Base-by-base conservation (phyloP, 1,284 basidiomycete genomes). In the Heterobasidion parviporum region DNA sequence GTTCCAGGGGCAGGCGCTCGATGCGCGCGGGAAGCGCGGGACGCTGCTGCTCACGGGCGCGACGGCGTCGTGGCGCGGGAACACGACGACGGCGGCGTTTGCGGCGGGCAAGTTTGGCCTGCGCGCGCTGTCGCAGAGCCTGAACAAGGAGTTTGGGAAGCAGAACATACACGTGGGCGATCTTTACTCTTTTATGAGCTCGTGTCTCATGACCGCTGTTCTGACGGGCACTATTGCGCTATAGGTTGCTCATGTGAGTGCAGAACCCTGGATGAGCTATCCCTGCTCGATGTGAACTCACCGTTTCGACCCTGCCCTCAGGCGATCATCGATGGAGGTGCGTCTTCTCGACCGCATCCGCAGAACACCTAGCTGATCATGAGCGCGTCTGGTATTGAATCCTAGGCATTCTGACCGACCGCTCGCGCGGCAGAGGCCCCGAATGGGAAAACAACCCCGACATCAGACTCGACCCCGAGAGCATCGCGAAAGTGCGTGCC, bases 21-120 rank as follows among this genome's bases (percentile, higher is more conserved):
- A 75, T 53, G 73, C 71, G 45, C 64, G 62, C 1, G 76, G 77
- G 2, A 68, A 73, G 65, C 73, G 79, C 12, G 89, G 89, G 12
- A 82, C 85, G 2, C 68, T 92, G 50, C 77, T 92, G 36, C 88
- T 91, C 67, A 92, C 89, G 0, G 89, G 89, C 2, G 89, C 89
- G 10, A 91, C 89, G 12, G 80, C 85, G 0, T 78, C 81, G 54
- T 59, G 79, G 52, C 72, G 89, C 57, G 89, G 89, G 0, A 88
- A 87, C 58, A 68, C 71, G 8, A 73, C 69, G 1, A 90, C 87
- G 0, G 83, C 83, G 52, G 78, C 76, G 2, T 88, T 92, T 60
- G 75, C 87, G 5, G 81, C 83, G 3, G 81, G 82, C 2, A 92
- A 91, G 69, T 80, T 80, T 56, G 88, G 78, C 1, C 57, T 82